Conservation (phyloP, 345 rosid genomes). For the Anacardium occidentale region DNA sequence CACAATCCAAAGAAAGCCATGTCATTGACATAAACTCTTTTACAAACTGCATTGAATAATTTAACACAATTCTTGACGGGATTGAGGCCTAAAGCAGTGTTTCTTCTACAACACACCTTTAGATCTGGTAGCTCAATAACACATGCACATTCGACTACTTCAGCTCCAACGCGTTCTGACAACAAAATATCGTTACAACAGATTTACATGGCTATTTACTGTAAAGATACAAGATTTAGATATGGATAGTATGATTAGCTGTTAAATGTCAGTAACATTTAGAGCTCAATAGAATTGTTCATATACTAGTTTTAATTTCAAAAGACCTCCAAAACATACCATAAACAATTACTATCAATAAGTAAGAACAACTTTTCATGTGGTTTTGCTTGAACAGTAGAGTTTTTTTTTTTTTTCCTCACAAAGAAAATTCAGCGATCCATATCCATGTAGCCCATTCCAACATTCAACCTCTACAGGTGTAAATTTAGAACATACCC, state of each 20-base stretch:
- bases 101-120: constrained; percentile 40
- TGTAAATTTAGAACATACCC: constrained; percentile 42
- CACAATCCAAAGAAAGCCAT: constrained; percentile 6
- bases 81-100: background rate
- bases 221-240: background rate
- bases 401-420: background rate
- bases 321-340: background rate
- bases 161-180: constrained; percentile 86
- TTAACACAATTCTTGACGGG: background rate
- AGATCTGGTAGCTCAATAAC: constrained; percentile 85
- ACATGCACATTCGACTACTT: constrained; percentile 87
- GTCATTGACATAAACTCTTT: background rate
- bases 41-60: background rate
- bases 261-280: background rate
- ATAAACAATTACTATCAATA: background rate
- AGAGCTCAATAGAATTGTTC: background rate
- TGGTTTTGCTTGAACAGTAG: background rate
- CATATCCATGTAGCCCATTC: background rate
- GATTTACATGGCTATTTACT: background rate
- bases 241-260: background rate
- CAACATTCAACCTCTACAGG: background rate
- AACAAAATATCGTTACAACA: background rate
- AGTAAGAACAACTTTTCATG: background rate
- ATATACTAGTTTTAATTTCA: background rate
- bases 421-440: background rate